Evolutionary conservation across 1,284 basidiomycete species (phyloP).

Genomic region (Rhodotorula sp.): DNA sequence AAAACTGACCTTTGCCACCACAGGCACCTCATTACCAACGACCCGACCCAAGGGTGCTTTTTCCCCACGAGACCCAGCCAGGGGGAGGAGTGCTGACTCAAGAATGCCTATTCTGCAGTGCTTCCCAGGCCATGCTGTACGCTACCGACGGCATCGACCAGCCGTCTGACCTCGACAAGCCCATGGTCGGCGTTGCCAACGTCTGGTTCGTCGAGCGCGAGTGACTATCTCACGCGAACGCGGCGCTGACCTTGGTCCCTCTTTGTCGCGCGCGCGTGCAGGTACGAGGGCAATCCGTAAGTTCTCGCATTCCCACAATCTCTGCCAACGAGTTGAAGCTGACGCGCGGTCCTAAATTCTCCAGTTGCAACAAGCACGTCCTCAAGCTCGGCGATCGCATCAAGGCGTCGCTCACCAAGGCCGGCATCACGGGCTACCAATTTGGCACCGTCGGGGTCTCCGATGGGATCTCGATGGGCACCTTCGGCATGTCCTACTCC

Average conservation of each 20-base stretch:
- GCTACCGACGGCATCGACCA: constrained; percentile 82
- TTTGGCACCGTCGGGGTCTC: constrained; percentile 97
- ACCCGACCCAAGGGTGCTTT: constrained; percentile 11
- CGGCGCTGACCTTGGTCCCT: background rate
- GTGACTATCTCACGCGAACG: background rate
- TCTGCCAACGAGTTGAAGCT: background rate
- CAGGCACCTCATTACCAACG: constrained; percentile 4
- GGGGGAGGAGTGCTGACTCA: too few species aligned
- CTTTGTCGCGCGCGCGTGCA: constrained; percentile 46
- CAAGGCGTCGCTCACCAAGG: constrained; percentile 72
- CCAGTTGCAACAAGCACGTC: constrained; percentile 87
- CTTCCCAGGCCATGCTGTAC: constrained; percentile 85
- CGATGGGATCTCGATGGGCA: constrained; percentile 93
- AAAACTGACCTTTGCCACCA: background rate
- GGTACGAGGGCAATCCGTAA: constrained; percentile 88
- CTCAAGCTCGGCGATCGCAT: constrained; percentile 83
- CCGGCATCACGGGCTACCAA: constrained; percentile 88
- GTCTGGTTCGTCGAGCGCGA: constrained; percentile 66
- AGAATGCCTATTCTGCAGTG: too few species aligned
- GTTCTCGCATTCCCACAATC: constrained; percentile 43
- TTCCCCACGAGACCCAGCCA: too few species aligned
- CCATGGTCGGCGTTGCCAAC: constrained; percentile 93
- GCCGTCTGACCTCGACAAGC: constrained; percentile 79
- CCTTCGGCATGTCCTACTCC: constrained; percentile 71
- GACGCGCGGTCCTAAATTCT: background rate